Evolutionary conservation across 495 filamentous ascomycete genomes (phyloP).

Genomic region (Delitschia confertaspora): DNA sequence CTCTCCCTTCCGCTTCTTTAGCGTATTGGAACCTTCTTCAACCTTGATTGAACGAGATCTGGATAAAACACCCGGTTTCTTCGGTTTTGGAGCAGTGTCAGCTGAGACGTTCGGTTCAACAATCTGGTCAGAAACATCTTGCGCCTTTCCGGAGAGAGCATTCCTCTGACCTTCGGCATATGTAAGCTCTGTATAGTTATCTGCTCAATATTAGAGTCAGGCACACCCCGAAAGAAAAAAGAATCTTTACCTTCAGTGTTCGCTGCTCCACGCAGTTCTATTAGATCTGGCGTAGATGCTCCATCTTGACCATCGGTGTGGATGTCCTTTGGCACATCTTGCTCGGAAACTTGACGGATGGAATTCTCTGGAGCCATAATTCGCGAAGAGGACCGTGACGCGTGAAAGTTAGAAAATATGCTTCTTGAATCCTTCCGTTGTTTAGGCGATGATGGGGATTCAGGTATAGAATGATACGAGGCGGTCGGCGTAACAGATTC

Average conservation of each 20-base stretch:
- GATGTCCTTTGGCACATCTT: slow-evolving; percentile 3
- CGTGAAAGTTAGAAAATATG: slow-evolving; percentile 50
- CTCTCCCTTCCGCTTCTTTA: slow-evolving; percentile 9
- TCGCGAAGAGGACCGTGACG: slow-evolving; percentile 45
- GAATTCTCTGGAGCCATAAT: slow-evolving; percentile 29
- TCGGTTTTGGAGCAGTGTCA: slow-evolving; percentile 9
- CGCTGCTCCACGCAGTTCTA: slow-evolving; percentile 15
- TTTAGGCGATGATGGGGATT: slow-evolving; percentile 42
- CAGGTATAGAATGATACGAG: slow-evolving; percentile 46
- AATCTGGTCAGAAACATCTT: slow-evolving; percentile 1
- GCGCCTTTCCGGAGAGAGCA: slow-evolving; percentile 6
- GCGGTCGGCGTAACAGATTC: slow-evolving; percentile 43
- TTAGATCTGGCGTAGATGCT: slow-evolving; percentile 28
- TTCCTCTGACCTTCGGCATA: slow-evolving; percentile 7
- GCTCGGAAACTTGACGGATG: slow-evolving; percentile 8
- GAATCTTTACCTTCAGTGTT: slow-evolving; percentile 14
- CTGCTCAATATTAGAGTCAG: slow-evolving; percentile 8
- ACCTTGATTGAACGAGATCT: slow-evolving; percentile 24
- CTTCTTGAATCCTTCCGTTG: slow-evolving; percentile 46
- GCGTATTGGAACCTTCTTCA: slow-evolving; percentile 9
- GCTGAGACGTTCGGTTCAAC: slow-evolving; percentile 4
- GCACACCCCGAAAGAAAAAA: too few species aligned
- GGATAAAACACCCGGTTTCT: slow-evolving; percentile 18
- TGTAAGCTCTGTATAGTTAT: slow-evolving; percentile 11
- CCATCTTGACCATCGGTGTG: slow-evolving; percentile 18